Evolutionary conservation across 805 yeast genomes (phyloP).

Genomic region (Metschnikowia dekortorum): DNA sequence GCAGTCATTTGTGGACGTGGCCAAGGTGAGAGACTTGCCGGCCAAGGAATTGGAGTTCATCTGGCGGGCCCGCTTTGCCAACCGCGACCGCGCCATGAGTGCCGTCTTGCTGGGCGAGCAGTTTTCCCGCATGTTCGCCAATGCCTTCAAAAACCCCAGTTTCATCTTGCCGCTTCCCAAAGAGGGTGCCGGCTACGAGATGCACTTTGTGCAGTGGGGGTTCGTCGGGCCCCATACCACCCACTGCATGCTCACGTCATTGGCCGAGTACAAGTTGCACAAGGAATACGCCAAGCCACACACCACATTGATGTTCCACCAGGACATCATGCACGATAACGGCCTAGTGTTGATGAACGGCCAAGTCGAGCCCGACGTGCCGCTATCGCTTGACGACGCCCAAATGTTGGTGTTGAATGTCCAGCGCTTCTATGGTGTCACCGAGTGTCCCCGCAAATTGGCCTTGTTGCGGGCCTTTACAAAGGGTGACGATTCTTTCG

Average conservation of each 20-base stretch:
- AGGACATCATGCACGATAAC: constrained; percentile 60
- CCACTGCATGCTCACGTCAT: constrained; percentile 85
- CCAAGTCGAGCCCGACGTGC: constrained; percentile 64
- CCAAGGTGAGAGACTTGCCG: constrained; percentile 55
- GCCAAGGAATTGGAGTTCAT: constrained; percentile 65
- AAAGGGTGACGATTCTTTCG: constrained; percentile 60
- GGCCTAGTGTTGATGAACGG: constrained; percentile 83
- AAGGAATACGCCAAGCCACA: constrained; percentile 93
- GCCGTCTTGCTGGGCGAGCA: constrained; percentile 58
- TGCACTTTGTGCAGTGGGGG: constrained; percentile 92
- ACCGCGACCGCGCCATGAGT: constrained; percentile 53
- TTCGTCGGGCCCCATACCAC: constrained; percentile 79
- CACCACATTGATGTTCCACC: constrained; percentile 83
- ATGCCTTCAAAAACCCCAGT: constrained; percentile 70
- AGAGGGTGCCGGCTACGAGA: constrained; percentile 55
- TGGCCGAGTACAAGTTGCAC: constrained; percentile 88
- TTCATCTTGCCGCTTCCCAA: constrained; percentile 91
- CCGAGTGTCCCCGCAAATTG: constrained; percentile 44
- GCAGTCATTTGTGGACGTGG: constrained; percentile 64
- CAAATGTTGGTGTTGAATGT: constrained; percentile 70
- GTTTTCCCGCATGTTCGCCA: constrained; percentile 58
- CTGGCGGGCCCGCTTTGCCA: constrained; percentile 85
- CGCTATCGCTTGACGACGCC: constrained; percentile 67
- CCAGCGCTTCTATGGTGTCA: constrained; percentile 81
- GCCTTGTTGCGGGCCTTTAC: constrained; percentile 65